Conservation (phyloP, 768 basidiomycete species). For the Phaffia tasmanica region DNA sequence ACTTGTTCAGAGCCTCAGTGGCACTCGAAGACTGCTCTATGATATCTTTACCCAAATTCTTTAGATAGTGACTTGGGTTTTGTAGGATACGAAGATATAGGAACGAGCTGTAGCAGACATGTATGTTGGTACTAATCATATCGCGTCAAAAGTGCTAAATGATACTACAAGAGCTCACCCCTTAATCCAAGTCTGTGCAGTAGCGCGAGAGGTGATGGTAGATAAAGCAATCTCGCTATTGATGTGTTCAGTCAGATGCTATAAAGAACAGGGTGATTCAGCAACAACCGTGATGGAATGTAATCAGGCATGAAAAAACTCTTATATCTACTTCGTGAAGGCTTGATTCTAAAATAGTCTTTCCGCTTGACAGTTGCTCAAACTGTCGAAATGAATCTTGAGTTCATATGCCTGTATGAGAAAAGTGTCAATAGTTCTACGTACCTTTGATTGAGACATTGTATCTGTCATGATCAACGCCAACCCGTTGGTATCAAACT, state of each 20-base stretch:
- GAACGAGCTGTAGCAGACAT: constrained; percentile 51
- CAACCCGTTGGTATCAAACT: constrained; percentile 70
- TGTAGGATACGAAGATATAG: constrained; percentile 71
- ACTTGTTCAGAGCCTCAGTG: constrained; percentile 45
- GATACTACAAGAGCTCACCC: constrained; percentile 26
- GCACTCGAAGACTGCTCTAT: constrained; percentile 9
- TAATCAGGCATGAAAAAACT: background rate
- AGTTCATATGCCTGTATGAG: background rate
- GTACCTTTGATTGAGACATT: constrained; percentile 60
- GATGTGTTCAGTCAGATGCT: constrained; percentile 74
- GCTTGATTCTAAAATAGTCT: constrained; percentile 68
- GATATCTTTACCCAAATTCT: constrained; percentile 12
- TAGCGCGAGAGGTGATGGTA: constrained; percentile 59
- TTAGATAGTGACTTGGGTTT: constrained; percentile 64
- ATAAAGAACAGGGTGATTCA: constrained; percentile 46
- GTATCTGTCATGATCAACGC: constrained; percentile 72
- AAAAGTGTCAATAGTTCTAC: constrained; percentile 42
- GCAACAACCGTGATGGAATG: background rate
- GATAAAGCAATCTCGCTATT: constrained; percentile 85
- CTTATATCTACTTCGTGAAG: constrained; percentile 29
- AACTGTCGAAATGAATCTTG: constrained; percentile 1
- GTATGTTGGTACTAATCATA: no score
- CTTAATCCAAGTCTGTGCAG: constrained; percentile 62
- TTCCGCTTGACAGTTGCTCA: constrained; percentile 40
- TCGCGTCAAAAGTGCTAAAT: background rate